Evolutionary conservation across 2,329 filamentous ascomycete genomes (phyloP).

Genomic region (Sarocladium strictum): DNA sequence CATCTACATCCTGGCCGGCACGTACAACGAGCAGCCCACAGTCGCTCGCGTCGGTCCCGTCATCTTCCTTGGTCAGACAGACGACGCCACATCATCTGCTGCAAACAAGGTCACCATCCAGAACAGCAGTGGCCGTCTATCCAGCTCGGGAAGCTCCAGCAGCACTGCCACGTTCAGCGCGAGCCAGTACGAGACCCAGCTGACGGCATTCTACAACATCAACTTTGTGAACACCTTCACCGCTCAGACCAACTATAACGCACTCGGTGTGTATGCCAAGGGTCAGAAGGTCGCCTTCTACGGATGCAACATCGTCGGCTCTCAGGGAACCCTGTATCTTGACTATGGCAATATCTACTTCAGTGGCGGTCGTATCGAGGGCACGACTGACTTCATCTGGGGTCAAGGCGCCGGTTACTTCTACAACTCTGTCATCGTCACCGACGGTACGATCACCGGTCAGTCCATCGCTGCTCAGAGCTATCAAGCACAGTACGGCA

Average conservation of each 20-base stretch:
- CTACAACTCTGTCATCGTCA: conserved; percentile 13
- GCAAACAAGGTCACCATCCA: conserved; percentile 51
- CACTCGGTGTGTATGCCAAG: conserved; percentile 19
- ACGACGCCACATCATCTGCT: conserved; percentile 32
- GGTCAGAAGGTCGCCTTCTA: conserved; percentile 34
- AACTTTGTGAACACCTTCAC: conserved; percentile 19
- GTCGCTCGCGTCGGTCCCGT: conserved; percentile 33
- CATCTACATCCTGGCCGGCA: conserved; percentile 33
- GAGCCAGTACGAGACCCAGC: conserved; percentile 22
- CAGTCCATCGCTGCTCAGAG: conserved; percentile 22
- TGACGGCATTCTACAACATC: conserved; percentile 24
- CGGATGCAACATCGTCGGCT: conserved; percentile 26
- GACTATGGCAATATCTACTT: conserved; percentile 41
- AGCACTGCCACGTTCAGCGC: conserved; percentile 18
- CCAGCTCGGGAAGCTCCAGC: conserved; percentile 28
- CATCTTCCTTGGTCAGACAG: conserved; percentile 42
- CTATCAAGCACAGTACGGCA: conserved; percentile 20
- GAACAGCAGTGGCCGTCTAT: conserved; percentile 15
- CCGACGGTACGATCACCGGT: conserved; percentile 17
- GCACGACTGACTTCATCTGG: conserved; percentile 38
- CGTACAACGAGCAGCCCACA: conserved; percentile 34
- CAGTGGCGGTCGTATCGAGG: conserved; percentile 34
- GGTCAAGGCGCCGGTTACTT: conserved; percentile 17
- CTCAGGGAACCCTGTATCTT: conserved; percentile 43
- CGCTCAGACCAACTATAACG: conserved; percentile 24